Conservation (phyloP, 2,329 filamentous ascomycete genomes). For the Coleophoma eucalyptorum region DNA sequence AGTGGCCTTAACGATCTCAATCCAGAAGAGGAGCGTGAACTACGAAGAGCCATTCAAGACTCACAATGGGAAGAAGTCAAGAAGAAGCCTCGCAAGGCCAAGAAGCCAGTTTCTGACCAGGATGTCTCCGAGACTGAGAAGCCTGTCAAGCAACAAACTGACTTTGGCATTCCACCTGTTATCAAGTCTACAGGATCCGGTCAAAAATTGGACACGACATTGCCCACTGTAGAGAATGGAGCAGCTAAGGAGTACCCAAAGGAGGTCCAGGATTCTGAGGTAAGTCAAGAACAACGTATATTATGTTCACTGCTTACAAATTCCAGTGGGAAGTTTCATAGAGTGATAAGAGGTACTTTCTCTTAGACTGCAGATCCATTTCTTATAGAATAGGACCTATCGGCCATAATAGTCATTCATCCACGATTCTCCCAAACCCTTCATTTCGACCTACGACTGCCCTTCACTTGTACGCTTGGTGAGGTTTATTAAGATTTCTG, state of each 20-base stretch:
- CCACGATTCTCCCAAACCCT: too few relatives aligned
- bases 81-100: conserved; percentile 17
- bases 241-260: conserved; percentile 15
- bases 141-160: conserved; percentile 14
- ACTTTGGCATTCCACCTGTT: conserved; percentile 10
- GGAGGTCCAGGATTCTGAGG: conserved; percentile 21
- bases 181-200: conserved; percentile 15
- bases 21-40: conserved; percentile 39
- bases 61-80: conserved; percentile 30
- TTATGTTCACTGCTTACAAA: too few relatives aligned
- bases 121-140: conserved; percentile 2
- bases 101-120: conserved; percentile 5
- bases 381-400: too few relatives aligned
- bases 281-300: too few relatives aligned
- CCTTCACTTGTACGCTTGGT: neutral
- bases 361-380: too few relatives aligned
- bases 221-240: conserved; percentile 12
- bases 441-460: neutral
- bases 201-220: conserved; percentile 16
- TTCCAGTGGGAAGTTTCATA: conserved; percentile 24
- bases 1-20: conserved; percentile 31
- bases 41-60: conserved; percentile 12
- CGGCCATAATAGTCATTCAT: too few relatives aligned
- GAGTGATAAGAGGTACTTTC: neutral
- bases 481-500: conserved; percentile 1